Percentiles rank a stretch among this genome's conserved stretches.
Evolutionary conservation across 805 yeast genomes (phyloP).

Genomic region (Cyberlindnera maritima): DNA sequence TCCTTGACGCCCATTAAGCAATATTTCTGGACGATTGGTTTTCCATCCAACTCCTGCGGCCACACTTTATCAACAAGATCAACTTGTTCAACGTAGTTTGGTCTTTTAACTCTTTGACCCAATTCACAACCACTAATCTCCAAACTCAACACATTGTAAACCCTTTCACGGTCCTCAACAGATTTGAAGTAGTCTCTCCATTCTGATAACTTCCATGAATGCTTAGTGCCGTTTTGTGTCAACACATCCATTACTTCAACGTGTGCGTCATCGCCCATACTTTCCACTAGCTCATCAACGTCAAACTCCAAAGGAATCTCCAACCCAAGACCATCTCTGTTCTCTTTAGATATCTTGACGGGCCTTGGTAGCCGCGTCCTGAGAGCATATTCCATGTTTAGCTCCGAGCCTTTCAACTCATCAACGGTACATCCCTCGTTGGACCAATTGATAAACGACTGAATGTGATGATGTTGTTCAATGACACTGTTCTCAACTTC

Average conservation of each 20-base stretch:
- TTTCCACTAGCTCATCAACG: conserved; percentile 52
- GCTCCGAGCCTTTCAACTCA: conserved; percentile 30
- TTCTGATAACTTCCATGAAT: conserved; percentile 58
- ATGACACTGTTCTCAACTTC: conserved; percentile 33
- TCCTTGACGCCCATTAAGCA: conserved; percentile 81
- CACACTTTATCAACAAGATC: conserved; percentile 74
- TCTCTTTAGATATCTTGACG: conserved; percentile 37
- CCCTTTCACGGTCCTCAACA: conserved; percentile 50
- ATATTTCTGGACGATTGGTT: conserved; percentile 70
- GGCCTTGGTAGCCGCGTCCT: conserved; percentile 40
- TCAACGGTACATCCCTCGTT: conserved; percentile 10
- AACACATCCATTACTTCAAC: conserved; percentile 89
- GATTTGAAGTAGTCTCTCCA: conserved; percentile 74
- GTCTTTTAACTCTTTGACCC: conserved; percentile 53
- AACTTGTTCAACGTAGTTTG: conserved; percentile 57
- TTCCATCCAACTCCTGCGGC: conserved; percentile 33
- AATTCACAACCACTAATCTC: conserved; percentile 63
- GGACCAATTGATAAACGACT: conserved; percentile 22
- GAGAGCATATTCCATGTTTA: conserved; percentile 35
- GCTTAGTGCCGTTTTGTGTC: conserved; percentile 61
- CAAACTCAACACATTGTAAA: conserved; percentile 76
- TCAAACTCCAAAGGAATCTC: conserved; percentile 54
- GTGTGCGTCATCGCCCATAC: conserved; percentile 58
- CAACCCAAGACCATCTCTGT: conserved; percentile 41
- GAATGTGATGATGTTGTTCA: conserved; percentile 53